phyloP scores from a whole-genome alignment of 108 stramenopile genomes.

The Nannochloropsis salina region DNA sequence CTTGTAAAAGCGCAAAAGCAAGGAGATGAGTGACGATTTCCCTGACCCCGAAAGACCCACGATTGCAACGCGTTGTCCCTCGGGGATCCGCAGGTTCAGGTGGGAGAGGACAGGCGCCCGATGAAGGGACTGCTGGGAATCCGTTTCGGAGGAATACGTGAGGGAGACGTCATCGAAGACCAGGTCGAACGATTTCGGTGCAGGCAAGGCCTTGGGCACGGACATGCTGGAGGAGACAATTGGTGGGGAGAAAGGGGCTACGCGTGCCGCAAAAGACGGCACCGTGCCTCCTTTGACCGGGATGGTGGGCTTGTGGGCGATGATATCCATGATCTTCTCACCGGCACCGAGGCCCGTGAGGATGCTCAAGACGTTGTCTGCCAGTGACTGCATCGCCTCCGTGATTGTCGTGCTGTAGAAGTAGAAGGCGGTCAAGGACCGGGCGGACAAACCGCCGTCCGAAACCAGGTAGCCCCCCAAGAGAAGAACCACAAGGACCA shows the following conservation, averaged over 20 bases:
- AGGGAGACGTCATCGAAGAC: constrained; percentile 41
- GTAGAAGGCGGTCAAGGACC: constrained; percentile 15
- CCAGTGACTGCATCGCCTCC: not conserved
- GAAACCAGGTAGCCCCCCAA: constrained; percentile 22
- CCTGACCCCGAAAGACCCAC: constrained; percentile 66
- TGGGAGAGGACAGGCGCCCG: constrained; percentile 22
- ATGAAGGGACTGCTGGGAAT: not conserved
- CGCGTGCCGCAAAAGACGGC: not conserved
- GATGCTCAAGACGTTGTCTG: constrained; percentile 12
- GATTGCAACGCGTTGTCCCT: constrained; percentile 64
- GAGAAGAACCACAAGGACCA: not conserved
- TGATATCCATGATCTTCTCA: constrained; percentile 27
- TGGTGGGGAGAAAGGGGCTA: not conserved
- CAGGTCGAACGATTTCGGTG: not conserved
- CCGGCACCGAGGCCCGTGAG: not conserved
- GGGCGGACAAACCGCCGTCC: not conserved
- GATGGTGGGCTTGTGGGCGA: constrained; percentile 20
- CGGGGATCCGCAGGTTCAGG: constrained; percentile 35
- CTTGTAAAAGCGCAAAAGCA: constrained; percentile 68
- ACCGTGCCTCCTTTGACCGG: constrained; percentile 23
- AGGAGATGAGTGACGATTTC: constrained; percentile 59
- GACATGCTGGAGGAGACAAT: too few relatives aligned
- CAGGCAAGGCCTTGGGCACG: too few relatives aligned
- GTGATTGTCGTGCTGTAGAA: constrained; percentile 22
- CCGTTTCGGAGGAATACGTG: constrained; percentile 35